Evolutionary conservation across 306 rosid genomes (phyloP).

Genomic region (Notholithocarpus densiflorus): DNA sequence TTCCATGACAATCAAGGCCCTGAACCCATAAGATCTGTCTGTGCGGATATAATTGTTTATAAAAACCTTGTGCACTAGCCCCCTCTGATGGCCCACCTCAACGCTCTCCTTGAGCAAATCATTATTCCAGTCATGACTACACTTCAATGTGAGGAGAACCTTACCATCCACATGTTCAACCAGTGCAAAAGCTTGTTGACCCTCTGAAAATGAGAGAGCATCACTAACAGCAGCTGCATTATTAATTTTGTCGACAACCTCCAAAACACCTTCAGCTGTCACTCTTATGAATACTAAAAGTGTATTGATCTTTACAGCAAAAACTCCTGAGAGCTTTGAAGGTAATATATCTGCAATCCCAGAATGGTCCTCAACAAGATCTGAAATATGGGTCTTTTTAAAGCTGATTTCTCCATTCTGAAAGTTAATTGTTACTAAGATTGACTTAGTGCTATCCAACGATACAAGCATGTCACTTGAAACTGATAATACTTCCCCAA

Average conservation of each 20-base stretch:
- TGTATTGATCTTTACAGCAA: slow-evolving; percentile 56
- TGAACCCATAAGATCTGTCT: slow-evolving; percentile 84
- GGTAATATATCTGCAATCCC: slow-evolving; percentile 60
- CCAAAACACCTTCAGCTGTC: slow-evolving; percentile 64
- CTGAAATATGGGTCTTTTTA: slow-evolving; percentile 50
- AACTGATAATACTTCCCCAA: slow-evolving; percentile 63
- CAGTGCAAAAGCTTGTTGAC: slow-evolving; percentile 67
- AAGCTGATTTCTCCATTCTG: slow-evolving; percentile 56
- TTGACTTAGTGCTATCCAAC: slow-evolving; percentile 64
- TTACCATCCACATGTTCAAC: slow-evolving; percentile 60
- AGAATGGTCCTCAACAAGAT: slow-evolving; percentile 47
- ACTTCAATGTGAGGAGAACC: slow-evolving; percentile 65
- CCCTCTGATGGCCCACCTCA: slow-evolving; percentile 68
- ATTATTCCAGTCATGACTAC: slow-evolving; percentile 51
- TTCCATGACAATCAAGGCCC: slow-evolving; percentile 92
- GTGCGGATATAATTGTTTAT: slow-evolving; percentile 81
- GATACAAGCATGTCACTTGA: slow-evolving; percentile 65
- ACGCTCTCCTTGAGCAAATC: slow-evolving; percentile 73
- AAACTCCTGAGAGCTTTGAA: slow-evolving; percentile 64
- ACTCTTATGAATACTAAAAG: slow-evolving; percentile 46
- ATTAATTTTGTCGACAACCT: slow-evolving; percentile 58
- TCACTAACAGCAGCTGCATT: slow-evolving; percentile 62
- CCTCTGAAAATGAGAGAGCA: slow-evolving; percentile 68
- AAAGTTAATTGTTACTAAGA: slow-evolving; percentile 54
- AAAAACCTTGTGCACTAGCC: slow-evolving; percentile 66